A percentile compares a stretch with the other conserved stretches of the same genome.
Conservation (phyloP, 1,139 yeast genomes). For the Pneumocystis canis region DNA sequence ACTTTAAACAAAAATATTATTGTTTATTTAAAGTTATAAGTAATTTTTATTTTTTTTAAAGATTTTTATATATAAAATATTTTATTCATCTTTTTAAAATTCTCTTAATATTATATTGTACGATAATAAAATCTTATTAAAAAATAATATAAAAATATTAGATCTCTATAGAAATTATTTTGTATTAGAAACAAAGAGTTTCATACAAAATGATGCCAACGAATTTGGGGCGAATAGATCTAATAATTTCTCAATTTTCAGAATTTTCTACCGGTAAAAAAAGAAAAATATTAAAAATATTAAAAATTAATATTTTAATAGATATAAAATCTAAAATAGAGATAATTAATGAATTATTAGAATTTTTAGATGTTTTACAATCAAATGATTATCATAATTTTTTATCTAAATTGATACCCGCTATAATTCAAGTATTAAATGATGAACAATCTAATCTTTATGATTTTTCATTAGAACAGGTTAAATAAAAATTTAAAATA, state of each 20-base stretch:
- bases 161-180: too few species aligned
- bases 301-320: conserved; percentile 14
- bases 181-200: too few species aligned
- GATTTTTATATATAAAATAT: too few species aligned
- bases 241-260: neutral
- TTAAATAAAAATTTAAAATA: conserved; percentile 16
- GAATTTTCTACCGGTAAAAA: neutral
- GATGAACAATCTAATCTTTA: conserved; percentile 60
- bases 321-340: conserved; percentile 51
- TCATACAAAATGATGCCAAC: neutral
- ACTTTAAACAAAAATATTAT: too few species aligned
- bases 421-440: conserved; percentile 45
- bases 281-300: neutral
- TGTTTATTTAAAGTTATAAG: too few species aligned
- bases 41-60: too few species aligned
- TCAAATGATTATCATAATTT: conserved; percentile 28
- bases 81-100: neutral
- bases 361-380: conserved; percentile 44
- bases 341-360: conserved; percentile 66
- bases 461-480: conserved; percentile 39
- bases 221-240: neutral
- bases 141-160: too few species aligned
- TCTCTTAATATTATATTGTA: too few species aligned
- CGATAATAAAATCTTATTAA: neutral
- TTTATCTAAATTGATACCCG: conserved; percentile 45